Conservation (phyloP, 306 rosid species). For the cucumber (Cucumis sativus) region DNA sequence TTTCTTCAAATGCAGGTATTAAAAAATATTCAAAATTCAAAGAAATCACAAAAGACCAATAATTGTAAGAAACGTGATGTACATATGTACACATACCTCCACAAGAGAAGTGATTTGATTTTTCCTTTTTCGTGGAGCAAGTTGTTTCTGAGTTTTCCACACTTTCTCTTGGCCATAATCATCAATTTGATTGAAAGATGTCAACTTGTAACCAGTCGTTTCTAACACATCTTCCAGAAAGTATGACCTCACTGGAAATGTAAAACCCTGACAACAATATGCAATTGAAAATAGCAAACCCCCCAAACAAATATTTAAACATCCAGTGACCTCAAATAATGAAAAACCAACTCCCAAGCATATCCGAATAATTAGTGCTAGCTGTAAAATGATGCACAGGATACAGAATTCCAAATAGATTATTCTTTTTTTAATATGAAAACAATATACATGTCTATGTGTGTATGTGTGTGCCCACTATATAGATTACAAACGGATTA, state of each 20-base stretch:
- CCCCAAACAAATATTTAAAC: not conserved
- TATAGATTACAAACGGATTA: not conserved
- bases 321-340: not conserved
- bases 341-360: not conserved
- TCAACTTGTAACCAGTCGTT: conserved; percentile 74
- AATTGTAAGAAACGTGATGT: not conserved
- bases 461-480: too few species aligned
- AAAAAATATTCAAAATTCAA: not conserved
- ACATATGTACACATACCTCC: conserved; percentile 47
- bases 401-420: not conserved
- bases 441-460: too few species aligned
- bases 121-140: conserved; percentile 77
- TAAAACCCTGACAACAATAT: conserved; percentile 59
- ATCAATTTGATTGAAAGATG: conserved; percentile 83
- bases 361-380: not conserved
- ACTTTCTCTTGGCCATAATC: conserved; percentile 95
- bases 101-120: conserved; percentile 82
- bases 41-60: not conserved
- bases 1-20: not conserved
- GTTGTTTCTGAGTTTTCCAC: conserved; percentile 95
- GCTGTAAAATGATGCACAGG: not conserved
- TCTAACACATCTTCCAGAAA: conserved; percentile 90
- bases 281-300: conserved; percentile 10
- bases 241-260: conserved; percentile 70
- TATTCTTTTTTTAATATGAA: too few species aligned